phyloP scores from a whole-genome alignment of 176 grass and related monocot species.

The Zizania latifolia region DNA sequence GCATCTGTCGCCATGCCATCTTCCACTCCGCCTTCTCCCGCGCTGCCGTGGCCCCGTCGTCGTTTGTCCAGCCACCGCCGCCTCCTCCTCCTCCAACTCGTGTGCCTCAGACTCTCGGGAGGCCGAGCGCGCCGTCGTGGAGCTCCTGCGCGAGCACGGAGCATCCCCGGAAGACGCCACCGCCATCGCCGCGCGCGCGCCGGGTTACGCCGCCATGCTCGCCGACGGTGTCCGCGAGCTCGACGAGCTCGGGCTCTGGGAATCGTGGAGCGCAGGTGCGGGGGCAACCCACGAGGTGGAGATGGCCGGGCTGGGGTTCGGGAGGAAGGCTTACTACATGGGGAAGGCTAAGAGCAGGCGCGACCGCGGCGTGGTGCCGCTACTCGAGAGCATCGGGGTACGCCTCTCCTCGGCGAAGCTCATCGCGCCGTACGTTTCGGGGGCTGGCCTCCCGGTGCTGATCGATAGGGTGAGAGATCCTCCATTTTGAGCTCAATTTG shows the following conservation, averaged over 20 bases:
- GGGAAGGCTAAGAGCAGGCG: constrained; percentile 68
- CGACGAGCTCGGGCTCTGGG: constrained; percentile 66
- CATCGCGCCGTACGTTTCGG: constrained; percentile 56
- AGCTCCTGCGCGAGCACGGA: constrained; percentile 48
- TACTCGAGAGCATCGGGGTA: constrained; percentile 73
- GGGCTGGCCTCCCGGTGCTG: constrained; percentile 50
- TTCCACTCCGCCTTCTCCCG: not conserved
- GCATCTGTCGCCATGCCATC: not conserved
- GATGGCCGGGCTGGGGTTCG: constrained; percentile 48
- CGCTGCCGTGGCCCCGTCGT: not conserved
- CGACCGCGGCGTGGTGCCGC: constrained; percentile 56
- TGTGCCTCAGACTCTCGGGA: not conserved
- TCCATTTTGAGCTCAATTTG: not conserved
- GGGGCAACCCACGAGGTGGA: constrained; percentile 23
- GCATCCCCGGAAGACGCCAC: constrained; percentile 40
- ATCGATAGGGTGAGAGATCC: constrained; percentile 44
- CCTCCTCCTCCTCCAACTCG: not conserved
- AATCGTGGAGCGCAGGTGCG: constrained; percentile 53
- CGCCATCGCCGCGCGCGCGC: constrained; percentile 44
- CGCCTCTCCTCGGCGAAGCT: constrained; percentile 71
- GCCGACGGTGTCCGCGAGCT: constrained; percentile 59
- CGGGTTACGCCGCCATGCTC: constrained; percentile 64
- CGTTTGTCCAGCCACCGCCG: not conserved
- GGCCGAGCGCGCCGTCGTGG: constrained; percentile 42
- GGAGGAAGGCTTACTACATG: constrained; percentile 86